phyloP scores from a whole-genome alignment of 2,329 filamentous ascomycete species.

The Neofusicoccum sp. region DNA sequence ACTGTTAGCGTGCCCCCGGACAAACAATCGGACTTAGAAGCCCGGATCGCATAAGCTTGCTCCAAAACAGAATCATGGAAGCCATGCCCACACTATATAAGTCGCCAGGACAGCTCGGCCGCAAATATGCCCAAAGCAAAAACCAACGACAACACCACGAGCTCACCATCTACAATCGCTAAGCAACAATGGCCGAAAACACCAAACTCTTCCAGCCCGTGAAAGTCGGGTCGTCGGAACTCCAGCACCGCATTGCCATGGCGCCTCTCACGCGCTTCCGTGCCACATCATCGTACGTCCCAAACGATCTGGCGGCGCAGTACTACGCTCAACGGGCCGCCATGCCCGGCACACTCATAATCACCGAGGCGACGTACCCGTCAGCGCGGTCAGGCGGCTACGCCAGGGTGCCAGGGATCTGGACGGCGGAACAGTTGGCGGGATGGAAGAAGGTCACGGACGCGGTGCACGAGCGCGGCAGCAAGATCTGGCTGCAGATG shows the following conservation, averaged over 20 bases:
- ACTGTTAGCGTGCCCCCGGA: neutral
- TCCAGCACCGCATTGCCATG: constrained; percentile 29
- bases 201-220: constrained; percentile 28
- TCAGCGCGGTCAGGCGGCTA: constrained; percentile 27
- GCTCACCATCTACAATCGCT: too few relatives aligned
- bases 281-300: constrained; percentile 48
- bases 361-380: constrained; percentile 37
- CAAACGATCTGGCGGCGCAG: constrained; percentile 36
- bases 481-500: constrained; percentile 61
- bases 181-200: neutral
- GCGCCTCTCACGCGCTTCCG: constrained; percentile 40
- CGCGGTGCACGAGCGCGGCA: constrained; percentile 61
- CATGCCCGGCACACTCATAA: constrained; percentile 31
- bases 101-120: too few relatives aligned
- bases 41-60: neutral
- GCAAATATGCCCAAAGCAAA: neutral
- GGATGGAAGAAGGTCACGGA: constrained; percentile 61
- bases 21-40: neutral
- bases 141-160: neutral
- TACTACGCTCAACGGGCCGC: constrained; percentile 33
- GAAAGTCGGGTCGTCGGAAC: constrained; percentile 24
- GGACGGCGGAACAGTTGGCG: constrained; percentile 48
- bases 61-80: neutral
- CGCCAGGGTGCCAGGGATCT: constrained; percentile 30
- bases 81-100: too few relatives aligned